Percentiles rank a stretch among this genome's conserved stretches.
Conservation (phyloP, 805 yeast genomes). For the Pichia sporocuriosa region DNA sequence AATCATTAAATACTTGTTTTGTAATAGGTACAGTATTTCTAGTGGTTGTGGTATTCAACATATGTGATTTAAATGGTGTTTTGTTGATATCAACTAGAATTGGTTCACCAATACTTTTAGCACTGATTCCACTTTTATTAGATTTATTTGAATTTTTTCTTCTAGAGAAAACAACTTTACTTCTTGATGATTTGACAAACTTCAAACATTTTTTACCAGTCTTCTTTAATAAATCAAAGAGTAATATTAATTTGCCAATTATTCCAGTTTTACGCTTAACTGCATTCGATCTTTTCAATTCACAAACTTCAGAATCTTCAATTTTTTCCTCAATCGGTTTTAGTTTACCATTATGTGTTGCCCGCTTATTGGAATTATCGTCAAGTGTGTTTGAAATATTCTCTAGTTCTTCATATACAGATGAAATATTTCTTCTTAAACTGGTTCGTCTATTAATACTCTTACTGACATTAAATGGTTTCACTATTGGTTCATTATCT, state of each 20-base stretch:
- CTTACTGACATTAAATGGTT: constrained; percentile 1
- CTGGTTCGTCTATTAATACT: background rate
- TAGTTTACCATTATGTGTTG: background rate
- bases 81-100: constrained; percentile 8
- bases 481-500: background rate
- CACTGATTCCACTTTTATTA: background rate
- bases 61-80: constrained; percentile 8
- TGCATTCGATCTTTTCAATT: constrained; percentile 28
- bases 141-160: background rate
- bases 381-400: no score
- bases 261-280: constrained; percentile 28
- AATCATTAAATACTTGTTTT: no score
- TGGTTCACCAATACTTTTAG: constrained; percentile 9
- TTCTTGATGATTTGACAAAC: constrained; percentile 12
- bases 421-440: constrained; percentile 3
- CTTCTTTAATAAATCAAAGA: constrained; percentile 14
- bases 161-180: constrained; percentile 9
- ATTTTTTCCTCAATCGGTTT: background rate
- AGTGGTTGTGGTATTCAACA: background rate
- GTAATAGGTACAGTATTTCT: background rate
- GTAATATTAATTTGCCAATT: constrained; percentile 17
- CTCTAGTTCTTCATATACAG: background rate
- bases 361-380: no score
- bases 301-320: constrained; percentile 15
- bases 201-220: constrained; percentile 19